Percentiles rank a stretch among this genome's conserved stretches.
Conservation (phyloP, 2,329 filamentous ascomycete genomes). For the Botrytis hyacinthi region DNA sequence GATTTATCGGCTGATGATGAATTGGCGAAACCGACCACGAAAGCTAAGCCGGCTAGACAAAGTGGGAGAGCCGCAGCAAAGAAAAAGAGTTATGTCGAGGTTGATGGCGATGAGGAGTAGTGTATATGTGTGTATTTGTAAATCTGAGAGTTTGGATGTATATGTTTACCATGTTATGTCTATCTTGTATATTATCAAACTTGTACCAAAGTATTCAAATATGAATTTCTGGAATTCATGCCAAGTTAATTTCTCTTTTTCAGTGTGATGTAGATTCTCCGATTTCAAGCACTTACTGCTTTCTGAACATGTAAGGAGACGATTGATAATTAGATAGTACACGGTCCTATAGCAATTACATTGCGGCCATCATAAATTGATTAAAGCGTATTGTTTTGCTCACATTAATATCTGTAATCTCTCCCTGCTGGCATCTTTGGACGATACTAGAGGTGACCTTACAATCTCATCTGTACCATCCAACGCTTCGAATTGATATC, state of each 20-base stretch:
- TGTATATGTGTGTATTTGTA: not conserved
- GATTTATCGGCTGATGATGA: slow-evolving; percentile 41
- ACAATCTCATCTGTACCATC: not conserved
- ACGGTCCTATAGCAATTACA: not conserved
- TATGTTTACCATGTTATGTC: not conserved
- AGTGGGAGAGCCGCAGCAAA: slow-evolving; percentile 30
- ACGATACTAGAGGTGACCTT: not conserved
- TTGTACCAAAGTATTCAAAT: not conserved
- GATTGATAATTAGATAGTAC: not conserved
- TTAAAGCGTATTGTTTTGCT: not conserved
- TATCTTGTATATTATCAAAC: not conserved
- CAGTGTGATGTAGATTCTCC: not conserved
- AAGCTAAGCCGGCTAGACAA: slow-evolving; percentile 25
- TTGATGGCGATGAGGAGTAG: slow-evolving; percentile 13
- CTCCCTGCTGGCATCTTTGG: not conserved
- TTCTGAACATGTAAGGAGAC: not conserved
- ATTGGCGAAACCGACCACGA: slow-evolving; percentile 3
- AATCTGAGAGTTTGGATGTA: not conserved
- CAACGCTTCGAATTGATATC: not conserved
- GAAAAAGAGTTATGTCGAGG: slow-evolving; percentile 19
- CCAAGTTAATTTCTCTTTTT: too few species aligned
- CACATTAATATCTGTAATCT: not conserved
- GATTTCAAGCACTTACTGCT: not conserved
- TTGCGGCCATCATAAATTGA: not conserved
- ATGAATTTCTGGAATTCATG: not conserved